phyloP scores from a whole-genome alignment of 2,329 filamentous ascomycete species.

The Fusarium coffeatum region DNA sequence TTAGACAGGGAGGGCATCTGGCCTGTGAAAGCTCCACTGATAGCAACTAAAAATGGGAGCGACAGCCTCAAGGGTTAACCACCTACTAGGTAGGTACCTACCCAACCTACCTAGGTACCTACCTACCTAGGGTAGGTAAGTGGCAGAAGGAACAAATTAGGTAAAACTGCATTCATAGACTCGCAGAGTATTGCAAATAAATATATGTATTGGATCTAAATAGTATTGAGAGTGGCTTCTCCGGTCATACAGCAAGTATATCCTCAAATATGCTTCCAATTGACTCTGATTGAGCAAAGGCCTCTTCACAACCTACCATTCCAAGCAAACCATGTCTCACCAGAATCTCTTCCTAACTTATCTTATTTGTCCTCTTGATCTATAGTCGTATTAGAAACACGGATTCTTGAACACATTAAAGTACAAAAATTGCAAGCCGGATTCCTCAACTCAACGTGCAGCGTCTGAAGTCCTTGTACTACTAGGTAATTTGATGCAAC shows the following conservation, averaged over 20 bases:
- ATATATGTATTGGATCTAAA: background rate
- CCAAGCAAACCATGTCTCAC: background rate
- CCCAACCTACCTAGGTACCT: background rate
- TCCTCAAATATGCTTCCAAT: background rate
- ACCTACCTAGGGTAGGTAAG: background rate
- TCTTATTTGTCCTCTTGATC: too few relatives aligned
- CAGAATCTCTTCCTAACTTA: background rate
- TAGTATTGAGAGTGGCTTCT: too few relatives aligned
- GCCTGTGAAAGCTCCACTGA: conserved; percentile 14
- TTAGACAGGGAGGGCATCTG: conserved; percentile 11
- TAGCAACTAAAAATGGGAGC: conserved; percentile 11
- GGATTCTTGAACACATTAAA: background rate
- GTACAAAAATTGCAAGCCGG: background rate
- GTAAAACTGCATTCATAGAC: background rate
- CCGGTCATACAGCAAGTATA: background rate
- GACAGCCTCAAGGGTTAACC: background rate
- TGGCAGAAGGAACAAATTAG: background rate
- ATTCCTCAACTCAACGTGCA: background rate
- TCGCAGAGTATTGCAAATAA: background rate
- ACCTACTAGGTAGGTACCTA: background rate
- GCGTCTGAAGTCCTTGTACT: background rate
- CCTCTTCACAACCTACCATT: background rate
- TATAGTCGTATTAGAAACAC: background rate
- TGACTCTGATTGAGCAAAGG: background rate
- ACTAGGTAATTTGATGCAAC: background rate